Evolutionary conservation across 2,329 filamentous ascomycete species (phyloP).

Genomic region (Emericellopsis cladophorae): DNA sequence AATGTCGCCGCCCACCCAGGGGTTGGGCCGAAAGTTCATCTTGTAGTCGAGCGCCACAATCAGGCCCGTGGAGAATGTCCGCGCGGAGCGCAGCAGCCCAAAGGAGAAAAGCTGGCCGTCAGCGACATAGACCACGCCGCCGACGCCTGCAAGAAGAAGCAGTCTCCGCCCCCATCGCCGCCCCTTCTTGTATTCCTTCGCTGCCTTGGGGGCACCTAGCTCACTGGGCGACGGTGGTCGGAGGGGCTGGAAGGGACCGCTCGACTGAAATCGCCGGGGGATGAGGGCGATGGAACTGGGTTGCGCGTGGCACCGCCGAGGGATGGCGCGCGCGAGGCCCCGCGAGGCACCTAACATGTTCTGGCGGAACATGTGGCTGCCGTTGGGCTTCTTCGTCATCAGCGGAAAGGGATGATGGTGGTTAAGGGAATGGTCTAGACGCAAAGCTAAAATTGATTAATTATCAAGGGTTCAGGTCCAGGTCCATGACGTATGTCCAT

Average conservation of each 20-base stretch:
- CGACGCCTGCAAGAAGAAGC: conserved; percentile 43
- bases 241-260: conserved; percentile 47
- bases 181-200: conserved; percentile 58
- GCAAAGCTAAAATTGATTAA: no score
- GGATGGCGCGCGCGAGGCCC: conserved; percentile 2
- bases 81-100: conserved; percentile 62
- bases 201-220: conserved; percentile 57
- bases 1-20: conserved; percentile 60
- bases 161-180: conserved; percentile 70
- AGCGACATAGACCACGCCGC: conserved; percentile 50
- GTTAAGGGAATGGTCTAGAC: no score
- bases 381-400: not conserved
- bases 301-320: conserved; percentile 2
- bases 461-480: no score
- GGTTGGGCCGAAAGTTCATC: conserved; percentile 79
- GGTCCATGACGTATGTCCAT: no score
- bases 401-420: no score
- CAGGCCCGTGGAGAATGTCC: conserved; percentile 70
- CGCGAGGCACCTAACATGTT: not conserved
- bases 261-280: conserved; percentile 15
- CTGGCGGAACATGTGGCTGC: not conserved
- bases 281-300: conserved; percentile 5
- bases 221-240: conserved; percentile 68
- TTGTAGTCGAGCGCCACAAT: conserved; percentile 88
- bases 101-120: conserved; percentile 71